phyloP scores from a whole-genome alignment of 2,329 filamentous ascomycete genomes.

The Colletotrichum agaves region DNA sequence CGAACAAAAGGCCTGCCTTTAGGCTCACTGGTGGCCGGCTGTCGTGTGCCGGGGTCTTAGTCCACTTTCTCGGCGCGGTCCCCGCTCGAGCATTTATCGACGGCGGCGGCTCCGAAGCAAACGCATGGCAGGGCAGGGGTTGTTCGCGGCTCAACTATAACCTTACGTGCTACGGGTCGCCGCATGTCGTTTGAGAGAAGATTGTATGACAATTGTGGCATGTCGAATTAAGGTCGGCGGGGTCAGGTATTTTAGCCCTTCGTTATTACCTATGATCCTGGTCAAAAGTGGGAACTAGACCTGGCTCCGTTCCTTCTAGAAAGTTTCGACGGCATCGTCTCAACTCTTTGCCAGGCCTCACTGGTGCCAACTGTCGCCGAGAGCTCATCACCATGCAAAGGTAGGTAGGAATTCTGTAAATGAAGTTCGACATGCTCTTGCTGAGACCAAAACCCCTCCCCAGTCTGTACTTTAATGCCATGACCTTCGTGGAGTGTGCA shows the following conservation, averaged over 20 bases:
- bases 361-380: too few relatives aligned
- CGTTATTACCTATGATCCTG: constrained; percentile 13
- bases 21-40: constrained; percentile 6
- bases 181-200: not conserved
- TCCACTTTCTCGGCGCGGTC: constrained; percentile 31
- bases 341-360: not conserved
- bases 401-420: too few relatives aligned
- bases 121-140: not conserved
- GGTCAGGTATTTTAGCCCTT: constrained; percentile 8
- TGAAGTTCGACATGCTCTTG: too few relatives aligned
- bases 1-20: not conserved
- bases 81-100: constrained; percentile 10
- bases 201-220: not conserved
- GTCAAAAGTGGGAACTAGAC: constrained; percentile 18
- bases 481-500: not conserved
- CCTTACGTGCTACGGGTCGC: not conserved
- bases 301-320: not conserved
- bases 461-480: not conserved
- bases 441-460: too few relatives aligned
- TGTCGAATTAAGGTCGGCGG: constrained; percentile 17
- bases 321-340: constrained; percentile 4
- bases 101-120: constrained; percentile 8
- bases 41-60: constrained; percentile 19
- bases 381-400: too few relatives aligned
- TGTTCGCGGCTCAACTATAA: constrained; percentile 2